These are phyloP conservation scores for Epichloe elymi DNA, from an alignment of 2,329 filamentous ascomycete species.

Conservation along the genomic window DNA sequence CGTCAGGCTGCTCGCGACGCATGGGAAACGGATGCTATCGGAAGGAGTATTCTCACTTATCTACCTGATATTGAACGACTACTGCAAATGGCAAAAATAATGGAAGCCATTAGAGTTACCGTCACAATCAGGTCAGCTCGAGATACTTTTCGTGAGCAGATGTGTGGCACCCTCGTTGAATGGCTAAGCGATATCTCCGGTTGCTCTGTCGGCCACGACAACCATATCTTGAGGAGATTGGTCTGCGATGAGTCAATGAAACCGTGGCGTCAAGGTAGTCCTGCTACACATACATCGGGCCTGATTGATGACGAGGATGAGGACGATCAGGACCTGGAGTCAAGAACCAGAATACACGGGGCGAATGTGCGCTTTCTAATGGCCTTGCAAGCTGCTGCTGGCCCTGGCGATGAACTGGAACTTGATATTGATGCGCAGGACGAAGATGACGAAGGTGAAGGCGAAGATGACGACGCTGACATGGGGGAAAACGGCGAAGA, in stretches of 20 bases:
- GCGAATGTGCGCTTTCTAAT: constrained; percentile 25
- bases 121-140: constrained; percentile 87
- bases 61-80: constrained; percentile 58
- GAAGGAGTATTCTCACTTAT: constrained; percentile 73
- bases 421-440: constrained; percentile 18
- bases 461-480: constrained; percentile 43
- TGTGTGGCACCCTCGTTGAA: constrained; percentile 95
- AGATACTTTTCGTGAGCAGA: constrained; percentile 93
- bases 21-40: constrained; percentile 78
- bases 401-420: constrained; percentile 15
- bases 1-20: constrained; percentile 62
- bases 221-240: constrained; percentile 62
- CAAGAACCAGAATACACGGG: constrained; percentile 15
- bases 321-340: constrained; percentile 34
- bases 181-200: constrained; percentile 91
- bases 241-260: constrained; percentile 88
- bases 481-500: constrained; percentile 29
- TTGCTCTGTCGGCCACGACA: constrained; percentile 71
- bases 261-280: constrained; percentile 76
- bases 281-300: constrained; percentile 54
- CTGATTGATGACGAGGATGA: constrained; percentile 32
- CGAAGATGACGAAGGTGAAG: constrained; percentile 41
- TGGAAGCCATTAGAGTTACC: constrained; percentile 92
- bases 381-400: constrained; percentile 22
- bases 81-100: constrained; percentile 65